phyloP scores from a whole-genome alignment of 73 alveolate genomes.

The Paraurostyla sp. region DNA sequence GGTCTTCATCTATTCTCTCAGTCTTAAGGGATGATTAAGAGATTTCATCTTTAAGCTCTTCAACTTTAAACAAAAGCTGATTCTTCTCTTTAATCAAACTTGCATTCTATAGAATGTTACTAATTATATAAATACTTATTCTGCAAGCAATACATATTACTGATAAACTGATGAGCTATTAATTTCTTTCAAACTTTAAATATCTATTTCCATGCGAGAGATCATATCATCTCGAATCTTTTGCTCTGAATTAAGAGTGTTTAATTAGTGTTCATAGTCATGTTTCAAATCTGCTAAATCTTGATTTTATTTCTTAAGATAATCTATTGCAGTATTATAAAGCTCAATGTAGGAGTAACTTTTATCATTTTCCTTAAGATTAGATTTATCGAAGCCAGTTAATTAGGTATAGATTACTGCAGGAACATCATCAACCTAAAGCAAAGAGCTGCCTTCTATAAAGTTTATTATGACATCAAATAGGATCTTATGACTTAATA shows the following conservation, averaged over 20 bases:
- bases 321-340: slow-evolving; percentile 9
- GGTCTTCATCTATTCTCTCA: neutral
- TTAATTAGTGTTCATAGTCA: neutral
- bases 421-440: slow-evolving; percentile 6
- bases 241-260: neutral
- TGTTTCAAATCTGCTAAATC: neutral
- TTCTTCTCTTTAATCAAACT: slow-evolving; percentile 17
- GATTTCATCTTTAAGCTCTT: slow-evolving; percentile 19
- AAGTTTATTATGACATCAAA: neutral
- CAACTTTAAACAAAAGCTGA: neutral
- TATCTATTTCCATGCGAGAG: slow-evolving; percentile 25
- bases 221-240: slow-evolving; percentile 42
- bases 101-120: neutral
- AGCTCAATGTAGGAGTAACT: slow-evolving; percentile 3
- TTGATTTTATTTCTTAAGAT: neutral
- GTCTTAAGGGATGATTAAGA: neutral
- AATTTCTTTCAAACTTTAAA: slow-evolving; percentile 26
- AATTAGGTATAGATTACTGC: neutral
- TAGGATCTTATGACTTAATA: neutral
- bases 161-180: slow-evolving; percentile 28
- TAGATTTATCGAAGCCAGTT: neutral
- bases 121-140: neutral
- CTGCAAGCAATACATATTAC: slow-evolving; percentile 19
- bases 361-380: neutral
- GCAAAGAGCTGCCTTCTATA: neutral